phyloP scores from a whole-genome alignment of 805 yeast genomes.

The Kodamaea lidongshanica region DNA sequence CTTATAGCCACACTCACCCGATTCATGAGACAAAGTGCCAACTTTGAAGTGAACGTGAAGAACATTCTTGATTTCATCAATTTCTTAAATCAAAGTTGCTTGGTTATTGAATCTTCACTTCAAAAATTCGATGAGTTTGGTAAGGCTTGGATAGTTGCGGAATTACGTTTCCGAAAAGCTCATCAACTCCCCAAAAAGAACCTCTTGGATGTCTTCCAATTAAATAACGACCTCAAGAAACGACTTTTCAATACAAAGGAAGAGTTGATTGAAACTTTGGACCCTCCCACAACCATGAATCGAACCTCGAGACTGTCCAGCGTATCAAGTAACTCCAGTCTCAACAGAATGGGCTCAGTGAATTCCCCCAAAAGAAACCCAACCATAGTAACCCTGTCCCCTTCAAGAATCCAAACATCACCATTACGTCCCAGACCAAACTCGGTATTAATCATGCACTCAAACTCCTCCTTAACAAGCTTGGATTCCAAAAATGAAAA shows the following conservation, averaged over 20 bases:
- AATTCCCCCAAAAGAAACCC: slow-evolving; percentile 15
- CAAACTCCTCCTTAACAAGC: slow-evolving; percentile 14
- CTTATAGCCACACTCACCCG: slow-evolving; percentile 44
- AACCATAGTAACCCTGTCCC: slow-evolving; percentile 6
- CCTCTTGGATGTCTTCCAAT: slow-evolving; percentile 16
- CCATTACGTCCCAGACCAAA: slow-evolving; percentile 16
- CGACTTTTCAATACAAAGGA: slow-evolving; percentile 4
- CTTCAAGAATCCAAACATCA: slow-evolving; percentile 4
- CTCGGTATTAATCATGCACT: slow-evolving; percentile 21
- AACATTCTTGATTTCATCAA: slow-evolving; percentile 35
- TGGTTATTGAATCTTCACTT: slow-evolving; percentile 23
- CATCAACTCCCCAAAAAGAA: slow-evolving; percentile 24
- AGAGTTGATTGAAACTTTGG: slow-evolving; percentile 1
- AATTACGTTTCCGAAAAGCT: slow-evolving; percentile 35
- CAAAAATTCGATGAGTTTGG: slow-evolving; percentile 33
- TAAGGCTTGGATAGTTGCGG: slow-evolving; percentile 38
- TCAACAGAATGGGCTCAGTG: slow-evolving; percentile 15
- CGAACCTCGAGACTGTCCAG: slow-evolving; percentile 27
- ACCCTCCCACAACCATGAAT: slow-evolving; percentile 13
- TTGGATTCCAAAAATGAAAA: slow-evolving; percentile 9
- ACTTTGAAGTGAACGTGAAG: slow-evolving; percentile 29
- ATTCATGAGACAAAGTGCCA: slow-evolving; percentile 37
- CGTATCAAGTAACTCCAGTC: slow-evolving; percentile 13
- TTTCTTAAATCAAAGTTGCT: slow-evolving; percentile 35
- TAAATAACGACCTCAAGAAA: slow-evolving; percentile 3